Conservation (phyloP, 2,329 filamentous ascomycete genomes). For the Penicillium sp. region DNA sequence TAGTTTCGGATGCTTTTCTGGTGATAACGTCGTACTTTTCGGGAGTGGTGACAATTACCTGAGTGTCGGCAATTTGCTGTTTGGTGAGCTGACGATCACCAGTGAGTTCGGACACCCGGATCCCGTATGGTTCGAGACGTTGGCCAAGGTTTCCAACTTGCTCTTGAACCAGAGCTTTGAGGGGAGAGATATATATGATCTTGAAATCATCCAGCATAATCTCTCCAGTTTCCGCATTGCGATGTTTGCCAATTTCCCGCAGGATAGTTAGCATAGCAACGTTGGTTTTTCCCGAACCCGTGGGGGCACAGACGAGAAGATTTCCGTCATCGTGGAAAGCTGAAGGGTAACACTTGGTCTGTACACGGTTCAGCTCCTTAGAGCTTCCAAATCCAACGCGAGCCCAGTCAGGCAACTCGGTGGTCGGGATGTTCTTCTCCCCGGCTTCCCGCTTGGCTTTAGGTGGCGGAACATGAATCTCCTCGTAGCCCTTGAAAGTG, state of each 20-base stretch:
- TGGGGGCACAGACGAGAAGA: conserved; percentile 96
- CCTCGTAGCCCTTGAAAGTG: conserved; percentile 96
- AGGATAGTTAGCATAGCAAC: conserved; percentile 97
- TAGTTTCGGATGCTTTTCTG: conserved; percentile 92
- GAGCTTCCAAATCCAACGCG: conserved; percentile 80
- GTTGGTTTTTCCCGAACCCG: conserved; percentile 96
- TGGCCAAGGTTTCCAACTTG: conserved; percentile 98
- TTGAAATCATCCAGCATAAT: conserved; percentile 97
- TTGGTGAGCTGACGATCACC: conserved; percentile 98
- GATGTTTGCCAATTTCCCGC: conserved; percentile 93
- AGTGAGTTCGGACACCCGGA: conserved; percentile 91
- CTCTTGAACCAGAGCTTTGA: conserved; percentile 95
- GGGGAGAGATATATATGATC: conserved; percentile 93
- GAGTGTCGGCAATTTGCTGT: conserved; percentile 95
- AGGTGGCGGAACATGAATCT: conserved; percentile 93
- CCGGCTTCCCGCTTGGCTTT: conserved; percentile 80
- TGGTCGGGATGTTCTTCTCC: conserved; percentile 78
- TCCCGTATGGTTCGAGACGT: conserved; percentile 83
- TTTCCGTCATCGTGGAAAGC: conserved; percentile 95
- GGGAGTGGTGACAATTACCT: conserved; percentile 96
- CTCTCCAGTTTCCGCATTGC: conserved; percentile 83
- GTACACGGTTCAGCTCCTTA: conserved; percentile 88
- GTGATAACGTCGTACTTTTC: conserved; percentile 99
- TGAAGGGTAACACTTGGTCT: conserved; percentile 86
- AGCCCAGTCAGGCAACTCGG: conserved; percentile 91